Evolutionary conservation across 2,329 filamentous ascomycete genomes (phyloP).

Genomic region (Cercospora zeina): DNA sequence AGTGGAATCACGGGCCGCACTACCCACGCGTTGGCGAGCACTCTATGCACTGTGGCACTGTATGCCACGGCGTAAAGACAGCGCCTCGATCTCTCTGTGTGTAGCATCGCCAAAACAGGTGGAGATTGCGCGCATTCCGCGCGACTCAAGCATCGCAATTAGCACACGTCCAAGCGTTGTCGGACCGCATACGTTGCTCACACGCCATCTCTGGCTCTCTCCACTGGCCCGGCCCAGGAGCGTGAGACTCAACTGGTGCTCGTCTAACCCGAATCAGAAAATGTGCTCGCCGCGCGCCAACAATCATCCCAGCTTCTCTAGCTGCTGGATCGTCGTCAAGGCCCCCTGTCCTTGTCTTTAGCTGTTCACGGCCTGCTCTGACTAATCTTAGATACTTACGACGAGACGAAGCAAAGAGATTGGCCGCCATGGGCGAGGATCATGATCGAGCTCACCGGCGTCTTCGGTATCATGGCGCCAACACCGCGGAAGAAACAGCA

Average conservation of each 20-base stretch:
- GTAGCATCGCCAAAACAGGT: not conserved
- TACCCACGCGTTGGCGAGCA: not conserved
- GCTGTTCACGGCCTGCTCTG: not conserved
- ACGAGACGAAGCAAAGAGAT: not conserved
- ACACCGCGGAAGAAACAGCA: not conserved
- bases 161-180: not conserved
- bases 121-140: not conserved
- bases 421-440: not conserved
- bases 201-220: not conserved
- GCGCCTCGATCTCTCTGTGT: not conserved
- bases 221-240: not conserved
- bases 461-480: not conserved
- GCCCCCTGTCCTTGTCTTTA: not conserved
- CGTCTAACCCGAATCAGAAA: not conserved
- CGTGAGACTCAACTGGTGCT: not conserved
- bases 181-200: not conserved
- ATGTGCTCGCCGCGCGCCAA: not conserved
- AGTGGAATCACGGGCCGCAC: conserved; percentile 3
- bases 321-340: not conserved
- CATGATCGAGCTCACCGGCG: not conserved
- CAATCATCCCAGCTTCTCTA: not conserved
- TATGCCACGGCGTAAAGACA: not conserved
- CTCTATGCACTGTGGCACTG: not conserved
- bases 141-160: not conserved
- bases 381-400: not conserved